Percentiles rank a stretch among this genome's conserved stretches.
phyloP scores from a whole-genome alignment of 495 filamentous ascomycete genomes.

The Evernia prunastri region DNA sequence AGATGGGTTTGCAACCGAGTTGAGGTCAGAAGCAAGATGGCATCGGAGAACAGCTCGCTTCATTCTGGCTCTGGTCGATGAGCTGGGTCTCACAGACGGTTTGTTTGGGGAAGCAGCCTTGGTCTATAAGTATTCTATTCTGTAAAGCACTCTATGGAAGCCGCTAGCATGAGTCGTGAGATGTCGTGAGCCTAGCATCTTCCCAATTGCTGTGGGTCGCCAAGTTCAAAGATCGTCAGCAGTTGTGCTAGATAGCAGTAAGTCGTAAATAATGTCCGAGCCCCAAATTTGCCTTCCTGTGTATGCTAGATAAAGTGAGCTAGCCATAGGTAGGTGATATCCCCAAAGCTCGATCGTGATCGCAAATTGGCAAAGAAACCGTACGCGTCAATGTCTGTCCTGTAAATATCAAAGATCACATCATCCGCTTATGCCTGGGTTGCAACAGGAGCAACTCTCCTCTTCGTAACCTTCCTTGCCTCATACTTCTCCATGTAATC shows the following conservation, averaged over 20 bases:
- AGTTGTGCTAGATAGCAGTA: background rate
- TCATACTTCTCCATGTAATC: background rate
- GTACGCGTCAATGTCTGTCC: background rate
- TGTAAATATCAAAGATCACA: background rate
- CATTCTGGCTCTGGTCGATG: background rate
- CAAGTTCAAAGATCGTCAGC: background rate
- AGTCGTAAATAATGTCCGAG: background rate
- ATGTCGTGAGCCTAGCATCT: background rate
- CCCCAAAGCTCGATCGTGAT: background rate
- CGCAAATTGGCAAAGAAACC: background rate
- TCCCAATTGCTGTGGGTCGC: background rate
- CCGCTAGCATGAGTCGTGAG: background rate
- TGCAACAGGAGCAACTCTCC: background rate
- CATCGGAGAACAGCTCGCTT: background rate
- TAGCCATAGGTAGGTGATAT: background rate
- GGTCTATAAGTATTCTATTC: background rate
- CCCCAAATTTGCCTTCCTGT: background rate
- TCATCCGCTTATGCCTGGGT: background rate
- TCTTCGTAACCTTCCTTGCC: background rate
- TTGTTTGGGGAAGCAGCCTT: background rate
- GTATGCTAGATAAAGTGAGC: background rate
- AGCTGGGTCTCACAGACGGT: background rate
- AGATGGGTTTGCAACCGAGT: too few relatives aligned
- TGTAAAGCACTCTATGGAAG: background rate
- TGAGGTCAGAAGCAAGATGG: background rate